Conservation (phyloP, 306 rosid species). For the Cajanus cajan region DNA sequence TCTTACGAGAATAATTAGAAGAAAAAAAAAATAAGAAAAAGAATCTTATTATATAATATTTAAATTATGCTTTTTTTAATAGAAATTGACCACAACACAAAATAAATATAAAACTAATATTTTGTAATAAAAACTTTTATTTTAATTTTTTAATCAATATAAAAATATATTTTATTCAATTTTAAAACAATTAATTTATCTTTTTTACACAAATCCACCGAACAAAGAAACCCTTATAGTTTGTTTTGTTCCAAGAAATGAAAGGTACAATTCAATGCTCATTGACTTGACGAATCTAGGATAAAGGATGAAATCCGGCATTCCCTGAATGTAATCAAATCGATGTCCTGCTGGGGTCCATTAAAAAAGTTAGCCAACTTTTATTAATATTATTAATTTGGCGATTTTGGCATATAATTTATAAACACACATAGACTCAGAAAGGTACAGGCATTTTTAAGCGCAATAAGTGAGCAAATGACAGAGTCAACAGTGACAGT, state of each 20-base stretch:
- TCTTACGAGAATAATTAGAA: no score
- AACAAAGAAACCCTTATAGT: background rate
- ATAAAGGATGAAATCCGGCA: background rate
- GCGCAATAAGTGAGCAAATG: background rate
- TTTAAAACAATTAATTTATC: background rate
- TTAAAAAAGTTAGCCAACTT: background rate
- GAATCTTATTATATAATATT: no score
- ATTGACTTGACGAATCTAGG: background rate
- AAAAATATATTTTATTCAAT: background rate
- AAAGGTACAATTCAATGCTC: background rate
- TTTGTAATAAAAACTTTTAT: no score
- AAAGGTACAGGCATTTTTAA: background rate
- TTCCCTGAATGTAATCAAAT: background rate
- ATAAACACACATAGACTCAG: background rate
- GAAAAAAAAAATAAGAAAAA: no score
- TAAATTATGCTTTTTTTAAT: no score
- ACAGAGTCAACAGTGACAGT: conserved; percentile 19
- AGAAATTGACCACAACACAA: no score
- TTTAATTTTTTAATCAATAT: background rate
- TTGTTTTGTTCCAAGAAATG: background rate
- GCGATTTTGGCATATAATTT: no score
- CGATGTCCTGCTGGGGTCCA: background rate
- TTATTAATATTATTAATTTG: background rate
- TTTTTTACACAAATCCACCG: background rate
- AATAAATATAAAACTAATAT: no score